Conservation (phyloP, 2,329 filamentous ascomycete genomes). For the Sarocladiaceae sp. region DNA sequence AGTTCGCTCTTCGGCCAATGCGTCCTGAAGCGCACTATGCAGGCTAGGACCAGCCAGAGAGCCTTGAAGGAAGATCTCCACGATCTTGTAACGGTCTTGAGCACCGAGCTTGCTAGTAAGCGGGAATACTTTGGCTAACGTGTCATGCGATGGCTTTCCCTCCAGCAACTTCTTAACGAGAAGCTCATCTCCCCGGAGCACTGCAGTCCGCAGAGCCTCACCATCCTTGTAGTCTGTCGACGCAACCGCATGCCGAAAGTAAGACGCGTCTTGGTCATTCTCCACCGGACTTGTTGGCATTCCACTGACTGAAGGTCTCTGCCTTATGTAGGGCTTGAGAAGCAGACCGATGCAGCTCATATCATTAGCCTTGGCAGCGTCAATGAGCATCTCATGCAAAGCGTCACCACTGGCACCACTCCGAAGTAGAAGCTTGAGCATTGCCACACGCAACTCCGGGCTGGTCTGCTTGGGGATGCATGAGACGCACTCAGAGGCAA, state of each 20-base stretch:
- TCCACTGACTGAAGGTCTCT: constrained; percentile 11
- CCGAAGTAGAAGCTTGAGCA: constrained; percentile 40
- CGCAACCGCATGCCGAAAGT: constrained; percentile 40
- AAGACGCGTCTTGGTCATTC: constrained; percentile 2
- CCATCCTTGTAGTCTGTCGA: constrained; percentile 47
- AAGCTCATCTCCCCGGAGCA: constrained; percentile 35
- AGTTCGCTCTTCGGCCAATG: constrained; percentile 41
- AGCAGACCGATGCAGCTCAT: constrained; percentile 40
- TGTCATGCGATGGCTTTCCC: constrained; percentile 39
- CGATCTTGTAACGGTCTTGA: constrained; percentile 39
- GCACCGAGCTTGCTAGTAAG: constrained; percentile 36
- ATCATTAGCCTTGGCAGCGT: constrained; percentile 43
- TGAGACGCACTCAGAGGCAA: constrained; percentile 44
- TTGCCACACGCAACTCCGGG: constrained; percentile 35
- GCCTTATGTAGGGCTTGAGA: constrained; percentile 40
- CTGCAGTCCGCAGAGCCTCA: constrained; percentile 42
- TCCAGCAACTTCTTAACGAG: constrained; percentile 41
- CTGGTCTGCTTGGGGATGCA: constrained; percentile 41
- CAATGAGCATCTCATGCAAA: constrained; percentile 44
- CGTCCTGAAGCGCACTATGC: constrained; percentile 43
- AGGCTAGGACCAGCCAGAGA: constrained; percentile 41
- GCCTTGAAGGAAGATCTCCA: constrained; percentile 42
- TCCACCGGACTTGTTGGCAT: neutral
- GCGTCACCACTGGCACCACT: constrained; percentile 43
- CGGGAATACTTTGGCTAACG: constrained; percentile 42